phyloP scores from a whole-genome alignment of 2,329 filamentous ascomycete species.

The Microsporum ferrugineum region DNA sequence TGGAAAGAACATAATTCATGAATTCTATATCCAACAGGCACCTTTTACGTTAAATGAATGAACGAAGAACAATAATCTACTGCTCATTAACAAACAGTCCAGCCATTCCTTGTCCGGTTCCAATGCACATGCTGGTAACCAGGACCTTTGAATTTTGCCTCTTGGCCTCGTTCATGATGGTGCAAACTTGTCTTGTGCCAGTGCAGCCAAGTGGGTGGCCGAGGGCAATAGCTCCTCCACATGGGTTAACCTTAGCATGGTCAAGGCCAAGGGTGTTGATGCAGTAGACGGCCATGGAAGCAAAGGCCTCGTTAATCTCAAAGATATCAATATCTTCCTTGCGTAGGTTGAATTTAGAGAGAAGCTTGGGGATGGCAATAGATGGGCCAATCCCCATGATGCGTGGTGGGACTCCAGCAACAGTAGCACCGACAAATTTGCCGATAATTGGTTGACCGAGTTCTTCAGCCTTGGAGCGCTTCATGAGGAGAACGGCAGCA shows the following conservation, averaged over 20 bases:
- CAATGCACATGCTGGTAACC: conserved; percentile 81
- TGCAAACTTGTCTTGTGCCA: conserved; percentile 80
- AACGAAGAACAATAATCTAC: conserved; percentile 7
- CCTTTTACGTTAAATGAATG: background rate
- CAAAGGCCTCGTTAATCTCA: conserved; percentile 96
- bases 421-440: conserved; percentile 77
- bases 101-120: conserved; percentile 56
- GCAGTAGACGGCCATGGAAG: conserved; percentile 95
- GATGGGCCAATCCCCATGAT: conserved; percentile 78
- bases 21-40: background rate
- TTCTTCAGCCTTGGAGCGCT: conserved; percentile 87
- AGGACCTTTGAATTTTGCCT: conserved; percentile 81
- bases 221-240: conserved; percentile 83
- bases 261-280: conserved; percentile 54
- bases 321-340: conserved; percentile 77
- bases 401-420: conserved; percentile 78
- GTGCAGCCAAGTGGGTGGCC: conserved; percentile 88
- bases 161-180: conserved; percentile 73
- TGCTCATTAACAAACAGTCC: conserved; percentile 56
- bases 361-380: conserved; percentile 64
- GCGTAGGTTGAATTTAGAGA: conserved; percentile 64
- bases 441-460: conserved; percentile 72
- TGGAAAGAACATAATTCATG: background rate
- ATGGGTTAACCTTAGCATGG: conserved; percentile 71
- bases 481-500: conserved; percentile 58